phyloP scores from a whole-genome alignment of 495 filamentous ascomycete species.

The Lophiotrema nucula region DNA sequence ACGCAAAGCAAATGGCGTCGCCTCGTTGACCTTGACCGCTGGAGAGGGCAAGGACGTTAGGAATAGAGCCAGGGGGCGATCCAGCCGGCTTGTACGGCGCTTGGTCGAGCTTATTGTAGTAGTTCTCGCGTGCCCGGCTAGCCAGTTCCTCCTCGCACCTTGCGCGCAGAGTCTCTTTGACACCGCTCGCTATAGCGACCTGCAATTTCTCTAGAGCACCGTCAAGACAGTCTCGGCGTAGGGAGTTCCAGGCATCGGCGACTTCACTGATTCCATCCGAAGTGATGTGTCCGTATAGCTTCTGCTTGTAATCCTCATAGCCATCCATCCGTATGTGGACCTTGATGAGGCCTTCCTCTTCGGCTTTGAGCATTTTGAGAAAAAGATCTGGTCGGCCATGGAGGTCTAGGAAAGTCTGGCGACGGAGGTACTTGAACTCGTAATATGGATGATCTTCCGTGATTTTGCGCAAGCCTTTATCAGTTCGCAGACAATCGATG shows the following conservation, averaged over 20 bases:
- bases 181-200: slow-evolving; percentile 76
- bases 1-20: slow-evolving; percentile 87
- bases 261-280: slow-evolving; percentile 94
- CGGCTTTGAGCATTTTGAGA: slow-evolving; percentile 92
- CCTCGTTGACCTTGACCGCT: slow-evolving; percentile 74
- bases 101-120: slow-evolving; percentile 84
- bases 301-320: slow-evolving; percentile 66
- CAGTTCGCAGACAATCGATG: slow-evolving; percentile 83
- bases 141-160: slow-evolving; percentile 89
- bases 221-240: slow-evolving; percentile 80
- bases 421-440: slow-evolving; percentile 93
- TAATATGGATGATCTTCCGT: slow-evolving; percentile 95
- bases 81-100: slow-evolving; percentile 93
- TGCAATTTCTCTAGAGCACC: slow-evolving; percentile 79
- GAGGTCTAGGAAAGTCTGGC: slow-evolving; percentile 78
- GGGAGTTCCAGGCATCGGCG: slow-evolving; percentile 90
- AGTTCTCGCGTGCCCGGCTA: slow-evolving; percentile 77
- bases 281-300: slow-evolving; percentile 76
- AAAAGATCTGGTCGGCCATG: slow-evolving; percentile 82
- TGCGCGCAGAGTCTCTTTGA: slow-evolving; percentile 87
- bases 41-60: slow-evolving; percentile 80
- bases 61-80: slow-evolving; percentile 83
- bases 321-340: slow-evolving; percentile 74
- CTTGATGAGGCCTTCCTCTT: slow-evolving; percentile 87
- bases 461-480: slow-evolving; percentile 90